Percentiles rank a stretch among this genome's conserved stretches.
Conservation (phyloP, 345 rosid species). For the Heritiera fomes region DNA sequence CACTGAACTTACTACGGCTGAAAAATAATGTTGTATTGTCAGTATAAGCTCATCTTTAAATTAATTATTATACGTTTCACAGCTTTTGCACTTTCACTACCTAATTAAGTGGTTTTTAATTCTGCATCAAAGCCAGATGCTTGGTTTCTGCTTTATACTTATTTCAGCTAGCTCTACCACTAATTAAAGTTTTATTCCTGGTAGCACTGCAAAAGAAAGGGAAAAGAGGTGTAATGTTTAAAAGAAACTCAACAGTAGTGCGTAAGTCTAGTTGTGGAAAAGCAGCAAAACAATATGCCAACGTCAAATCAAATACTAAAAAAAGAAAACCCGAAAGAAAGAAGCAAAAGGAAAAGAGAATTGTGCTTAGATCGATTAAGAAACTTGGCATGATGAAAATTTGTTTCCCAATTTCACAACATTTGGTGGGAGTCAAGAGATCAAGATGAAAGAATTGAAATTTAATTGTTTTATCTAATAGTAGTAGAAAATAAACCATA, state of each 20-base stretch:
- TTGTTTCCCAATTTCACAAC: background rate
- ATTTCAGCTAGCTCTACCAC: background rate
- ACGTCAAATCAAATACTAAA: too few relatives aligned
- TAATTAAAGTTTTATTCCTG: conserved; percentile 7
- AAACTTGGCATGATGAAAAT: background rate
- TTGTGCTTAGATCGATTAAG: background rate
- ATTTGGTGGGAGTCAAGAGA: background rate
- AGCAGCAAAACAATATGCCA: background rate
- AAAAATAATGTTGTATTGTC: background rate
- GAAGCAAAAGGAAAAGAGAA: background rate
- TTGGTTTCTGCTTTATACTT: background rate
- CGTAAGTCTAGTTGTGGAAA: background rate
- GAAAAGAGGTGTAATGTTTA: background rate
- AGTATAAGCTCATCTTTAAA: background rate
- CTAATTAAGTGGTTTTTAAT: background rate
- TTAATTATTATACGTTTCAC: background rate
- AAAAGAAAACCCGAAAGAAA: background rate
- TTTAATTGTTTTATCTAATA: background rate
- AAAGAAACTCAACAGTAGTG: background rate
- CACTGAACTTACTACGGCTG: too few relatives aligned
- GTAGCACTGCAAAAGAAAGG: conserved; percentile 13
- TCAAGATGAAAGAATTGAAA: background rate
- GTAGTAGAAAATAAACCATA: background rate
- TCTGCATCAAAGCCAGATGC: too few relatives aligned
- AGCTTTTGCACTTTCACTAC: background rate